Conservation (phyloP, 371 early-diverging fungal genomes). For the Mucor lusitanicus region DNA sequence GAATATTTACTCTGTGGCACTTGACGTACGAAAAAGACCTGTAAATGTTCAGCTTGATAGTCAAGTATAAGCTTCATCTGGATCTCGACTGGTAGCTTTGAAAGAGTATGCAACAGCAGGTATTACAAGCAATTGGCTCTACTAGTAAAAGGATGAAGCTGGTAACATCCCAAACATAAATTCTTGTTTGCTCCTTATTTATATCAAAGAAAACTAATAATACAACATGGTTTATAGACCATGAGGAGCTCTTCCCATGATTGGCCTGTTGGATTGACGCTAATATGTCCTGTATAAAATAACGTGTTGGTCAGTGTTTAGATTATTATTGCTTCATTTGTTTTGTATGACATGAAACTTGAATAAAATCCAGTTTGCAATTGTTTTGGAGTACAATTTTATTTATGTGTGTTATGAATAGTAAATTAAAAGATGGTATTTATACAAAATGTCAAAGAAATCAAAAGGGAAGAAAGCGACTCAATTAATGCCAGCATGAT, state of each 20-base stretch:
- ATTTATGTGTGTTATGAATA: background rate
- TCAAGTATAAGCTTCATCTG: too few species aligned
- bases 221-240: background rate
- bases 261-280: background rate
- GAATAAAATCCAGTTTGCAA: background rate
- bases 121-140: background rate
- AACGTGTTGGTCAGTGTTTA: background rate
- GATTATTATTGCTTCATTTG: background rate
- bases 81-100: too few species aligned
- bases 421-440: background rate
- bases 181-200: background rate
- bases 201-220: background rate
- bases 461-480: background rate
- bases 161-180: background rate
- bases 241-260: background rate
- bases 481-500: constrained; percentile 23
- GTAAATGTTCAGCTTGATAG: background rate
- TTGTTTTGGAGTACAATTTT: background rate
- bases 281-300: background rate
- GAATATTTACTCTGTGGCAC: background rate
- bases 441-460: constrained; percentile 1
- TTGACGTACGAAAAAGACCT: background rate
- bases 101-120: background rate
- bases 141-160: background rate
- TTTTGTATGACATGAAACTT: background rate